phyloP scores from a whole-genome alignment of 345 rosid genomes.

The Linum lewisii region DNA sequence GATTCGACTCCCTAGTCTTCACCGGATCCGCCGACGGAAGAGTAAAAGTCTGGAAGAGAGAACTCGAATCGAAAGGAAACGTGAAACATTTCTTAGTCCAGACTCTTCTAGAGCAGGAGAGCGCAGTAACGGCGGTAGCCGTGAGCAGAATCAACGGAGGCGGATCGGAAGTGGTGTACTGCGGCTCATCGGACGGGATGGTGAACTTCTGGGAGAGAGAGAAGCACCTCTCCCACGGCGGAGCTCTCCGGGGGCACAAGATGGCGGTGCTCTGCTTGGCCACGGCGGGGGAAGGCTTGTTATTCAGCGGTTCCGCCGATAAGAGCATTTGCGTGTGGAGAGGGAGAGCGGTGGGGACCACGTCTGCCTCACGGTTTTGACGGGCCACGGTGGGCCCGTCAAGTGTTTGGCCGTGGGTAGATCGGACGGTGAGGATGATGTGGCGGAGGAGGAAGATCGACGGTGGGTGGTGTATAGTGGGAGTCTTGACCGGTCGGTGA shows the following conservation, averaged over 20 bases:
- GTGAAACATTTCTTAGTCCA: slow-evolving; percentile 40
- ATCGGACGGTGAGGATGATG: slow-evolving; percentile 15
- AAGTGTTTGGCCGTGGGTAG: slow-evolving; percentile 60
- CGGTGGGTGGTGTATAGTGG: slow-evolving; percentile 75
- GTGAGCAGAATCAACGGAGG: slow-evolving; percentile 20
- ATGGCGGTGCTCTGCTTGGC: slow-evolving; percentile 55
- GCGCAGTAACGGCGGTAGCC: slow-evolving; percentile 69
- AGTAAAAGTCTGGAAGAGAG: slow-evolving; percentile 38
- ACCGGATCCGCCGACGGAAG: slow-evolving; percentile 54
- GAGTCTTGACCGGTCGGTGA: slow-evolving; percentile 73
- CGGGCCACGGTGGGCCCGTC: slow-evolving; percentile 77
- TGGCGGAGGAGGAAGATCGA: slow-evolving; percentile 13
- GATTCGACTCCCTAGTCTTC: slow-evolving; percentile 25
- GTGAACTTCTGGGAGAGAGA: slow-evolving; percentile 60
- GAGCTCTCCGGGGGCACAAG: slow-evolving; percentile 57
- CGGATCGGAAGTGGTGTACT: slow-evolving; percentile 40
- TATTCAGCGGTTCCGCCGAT: slow-evolving; percentile 83
- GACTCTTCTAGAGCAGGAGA: slow-evolving; percentile 51
- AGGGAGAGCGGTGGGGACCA: slow-evolving; percentile 47
- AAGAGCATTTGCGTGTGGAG: slow-evolving; percentile 76
- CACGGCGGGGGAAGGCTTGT: slow-evolving; percentile 38
- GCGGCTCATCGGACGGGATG: slow-evolving; percentile 61
- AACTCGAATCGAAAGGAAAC: slow-evolving; percentile 30
- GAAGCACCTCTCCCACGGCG: slow-evolving; percentile 40
- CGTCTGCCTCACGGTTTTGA: slow-evolving; percentile 47